Conservation (phyloP, 768 basidiomycete species). For the Multifurca ochricompacta region DNA sequence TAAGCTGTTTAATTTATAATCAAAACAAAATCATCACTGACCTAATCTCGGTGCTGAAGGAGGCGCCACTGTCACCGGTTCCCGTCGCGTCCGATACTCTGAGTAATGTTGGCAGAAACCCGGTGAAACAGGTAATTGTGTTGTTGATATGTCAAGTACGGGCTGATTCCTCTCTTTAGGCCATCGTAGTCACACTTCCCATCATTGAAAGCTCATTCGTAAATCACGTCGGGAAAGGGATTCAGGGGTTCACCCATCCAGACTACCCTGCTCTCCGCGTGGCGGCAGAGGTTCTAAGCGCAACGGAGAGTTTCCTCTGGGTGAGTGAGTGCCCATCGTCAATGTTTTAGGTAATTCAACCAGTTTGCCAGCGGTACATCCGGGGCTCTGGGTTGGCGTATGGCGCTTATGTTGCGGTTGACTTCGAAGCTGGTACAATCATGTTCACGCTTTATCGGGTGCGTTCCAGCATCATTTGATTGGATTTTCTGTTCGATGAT, state of each 20-base stretch:
- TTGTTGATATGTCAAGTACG: neutral
- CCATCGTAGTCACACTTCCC: conserved; percentile 79
- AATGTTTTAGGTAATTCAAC: neutral
- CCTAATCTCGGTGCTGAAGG: conserved; percentile 28
- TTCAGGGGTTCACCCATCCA: conserved; percentile 71
- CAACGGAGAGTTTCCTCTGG: conserved; percentile 93
- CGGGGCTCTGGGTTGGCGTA: conserved; percentile 94
- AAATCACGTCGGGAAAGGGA: conserved; percentile 67
- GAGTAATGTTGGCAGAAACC: conserved; percentile 65
- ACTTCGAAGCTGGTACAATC: conserved; percentile 71
- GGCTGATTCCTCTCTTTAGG: conserved; percentile 36
- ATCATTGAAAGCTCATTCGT: conserved; percentile 93
- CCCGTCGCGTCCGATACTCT: conserved; percentile 61
- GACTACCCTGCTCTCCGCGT: conserved; percentile 82
- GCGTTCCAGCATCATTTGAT: conserved; percentile 24
- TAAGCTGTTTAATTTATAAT: conserved; percentile 26
- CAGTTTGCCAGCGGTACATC: conserved; percentile 57
- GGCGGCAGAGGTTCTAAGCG: conserved; percentile 83
- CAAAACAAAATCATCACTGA: neutral
- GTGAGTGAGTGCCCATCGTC: conserved; percentile 31
- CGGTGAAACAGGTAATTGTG: conserved; percentile 56
- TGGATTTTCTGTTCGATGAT: neutral
- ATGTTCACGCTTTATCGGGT: conserved; percentile 76
- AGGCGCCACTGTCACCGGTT: conserved; percentile 53
- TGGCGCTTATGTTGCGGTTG: conserved; percentile 69